Conservation (phyloP, 306 rosid genomes). For the Glycine tomentella region DNA sequence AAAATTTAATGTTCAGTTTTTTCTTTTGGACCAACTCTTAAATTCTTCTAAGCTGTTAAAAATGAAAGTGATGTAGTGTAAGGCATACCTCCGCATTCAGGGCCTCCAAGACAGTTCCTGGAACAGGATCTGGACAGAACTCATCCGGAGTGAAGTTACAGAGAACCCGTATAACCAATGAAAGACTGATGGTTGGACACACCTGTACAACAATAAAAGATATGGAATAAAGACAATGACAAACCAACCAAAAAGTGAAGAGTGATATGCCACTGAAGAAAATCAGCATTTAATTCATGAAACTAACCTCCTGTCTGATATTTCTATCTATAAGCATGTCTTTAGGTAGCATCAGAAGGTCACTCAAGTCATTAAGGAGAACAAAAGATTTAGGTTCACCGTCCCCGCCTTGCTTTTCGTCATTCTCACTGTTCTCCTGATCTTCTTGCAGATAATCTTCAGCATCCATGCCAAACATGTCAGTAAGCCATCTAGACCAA, state of each 20-base stretch:
- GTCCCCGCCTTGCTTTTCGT: conserved; percentile 44
- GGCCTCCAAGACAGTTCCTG: conserved; percentile 89
- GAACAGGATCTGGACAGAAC: conserved; percentile 94
- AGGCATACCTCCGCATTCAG: conserved; percentile 80
- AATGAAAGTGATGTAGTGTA: conserved; percentile 7
- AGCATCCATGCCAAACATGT: conserved; percentile 82
- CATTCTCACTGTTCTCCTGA: conserved; percentile 52
- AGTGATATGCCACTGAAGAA: not conserved
- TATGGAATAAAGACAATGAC: conserved; percentile 27
- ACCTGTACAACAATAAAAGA: conserved; percentile 59
- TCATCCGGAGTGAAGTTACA: conserved; percentile 99
- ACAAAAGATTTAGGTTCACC: conserved; percentile 65
- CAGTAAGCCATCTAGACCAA: conserved; percentile 95
- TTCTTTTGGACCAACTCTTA: not conserved
- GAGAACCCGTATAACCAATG: conserved; percentile 78
- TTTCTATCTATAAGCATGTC: conserved; percentile 88
- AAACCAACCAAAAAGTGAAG: conserved; percentile 29
- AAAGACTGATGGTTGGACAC: conserved; percentile 84
- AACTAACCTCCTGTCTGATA: conserved; percentile 82
- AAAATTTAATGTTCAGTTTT: not conserved
- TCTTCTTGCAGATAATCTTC: conserved; percentile 62
- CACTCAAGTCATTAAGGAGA: conserved; percentile 87
- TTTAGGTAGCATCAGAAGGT: conserved; percentile 98
- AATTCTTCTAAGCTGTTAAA: not conserved
- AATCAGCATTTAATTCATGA: conserved; percentile 27